These are phyloP conservation scores for Lathyrus tuberosus DNA, from an alignment of 306 rosid species.

Conservation along the genomic window DNA sequence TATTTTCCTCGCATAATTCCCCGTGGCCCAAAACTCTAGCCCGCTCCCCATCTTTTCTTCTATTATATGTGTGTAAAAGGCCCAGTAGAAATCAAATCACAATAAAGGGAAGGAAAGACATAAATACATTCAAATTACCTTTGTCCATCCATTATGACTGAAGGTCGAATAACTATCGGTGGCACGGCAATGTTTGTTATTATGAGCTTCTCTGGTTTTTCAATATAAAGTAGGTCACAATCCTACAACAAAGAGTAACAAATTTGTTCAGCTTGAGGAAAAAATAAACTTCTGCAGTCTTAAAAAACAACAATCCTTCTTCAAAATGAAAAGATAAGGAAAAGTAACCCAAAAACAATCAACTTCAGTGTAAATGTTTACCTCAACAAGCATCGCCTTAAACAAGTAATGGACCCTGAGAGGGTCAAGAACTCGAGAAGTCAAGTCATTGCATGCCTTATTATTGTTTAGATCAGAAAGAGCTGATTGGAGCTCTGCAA, in stretches of 20 bases:
- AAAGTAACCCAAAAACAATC: constrained; percentile 36
- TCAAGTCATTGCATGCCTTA: constrained; percentile 38
- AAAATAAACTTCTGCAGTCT: constrained; percentile 33
- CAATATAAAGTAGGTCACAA: constrained; percentile 75
- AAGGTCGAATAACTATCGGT: constrained; percentile 88
- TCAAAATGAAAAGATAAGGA: constrained; percentile 3
- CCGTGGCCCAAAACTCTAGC: background rate
- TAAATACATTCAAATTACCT: constrained; percentile 55
- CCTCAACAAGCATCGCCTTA: constrained; percentile 75
- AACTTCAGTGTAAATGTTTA: constrained; percentile 36
- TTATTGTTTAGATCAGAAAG: constrained; percentile 58
- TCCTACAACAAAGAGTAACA: constrained; percentile 61
- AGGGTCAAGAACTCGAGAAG: constrained; percentile 60
- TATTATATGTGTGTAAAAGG: background rate
- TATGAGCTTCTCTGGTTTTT: constrained; percentile 85
- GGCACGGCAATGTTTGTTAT: constrained; percentile 74
- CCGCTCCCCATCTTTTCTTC: constrained; percentile 11
- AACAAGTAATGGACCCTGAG: constrained; percentile 63
- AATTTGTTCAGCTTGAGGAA: constrained; percentile 36
- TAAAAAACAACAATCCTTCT: constrained; percentile 9
- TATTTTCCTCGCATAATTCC: constrained; percentile 1
- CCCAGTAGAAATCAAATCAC: constrained; percentile 24
- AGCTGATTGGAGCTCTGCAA: constrained; percentile 61
- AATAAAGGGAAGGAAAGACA: constrained; percentile 12
- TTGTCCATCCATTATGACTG: constrained; percentile 77